Percentiles rank a stretch among this genome's conserved stretches.
phyloP scores from a whole-genome alignment of 1,284 basidiomycete species.

The Volvariella surrecta region DNA sequence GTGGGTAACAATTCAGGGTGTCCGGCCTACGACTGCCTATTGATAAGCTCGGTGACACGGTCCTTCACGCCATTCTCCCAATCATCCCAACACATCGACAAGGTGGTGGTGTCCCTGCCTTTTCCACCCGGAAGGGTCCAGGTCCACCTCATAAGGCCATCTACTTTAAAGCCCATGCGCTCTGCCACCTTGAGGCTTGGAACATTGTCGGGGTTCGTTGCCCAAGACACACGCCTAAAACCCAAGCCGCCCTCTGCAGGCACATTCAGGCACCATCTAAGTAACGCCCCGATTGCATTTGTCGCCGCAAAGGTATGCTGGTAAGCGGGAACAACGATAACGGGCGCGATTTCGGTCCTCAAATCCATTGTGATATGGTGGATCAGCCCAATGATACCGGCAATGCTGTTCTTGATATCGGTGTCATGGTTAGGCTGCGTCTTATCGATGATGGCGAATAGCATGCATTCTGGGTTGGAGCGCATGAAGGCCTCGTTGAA shows the following conservation, averaged over 20 bases:
- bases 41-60: constrained; percentile 21
- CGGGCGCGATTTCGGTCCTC: constrained; percentile 31
- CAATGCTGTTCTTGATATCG: constrained; percentile 18
- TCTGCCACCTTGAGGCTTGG: constrained; percentile 41
- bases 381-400: constrained; percentile 32
- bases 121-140: constrained; percentile 27
- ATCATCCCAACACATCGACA: constrained; percentile 40
- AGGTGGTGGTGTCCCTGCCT: constrained; percentile 30
- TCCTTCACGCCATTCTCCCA: constrained; percentile 31
- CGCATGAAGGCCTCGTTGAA: constrained; percentile 7
- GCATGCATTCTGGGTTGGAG: constrained; percentile 11
- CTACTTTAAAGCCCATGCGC: constrained; percentile 50
- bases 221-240: constrained; percentile 55
- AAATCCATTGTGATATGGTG: constrained; percentile 22
- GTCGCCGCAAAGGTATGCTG: constrained; percentile 40
- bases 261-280: constrained; percentile 44
- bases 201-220: constrained; percentile 37
- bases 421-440: constrained; percentile 17
- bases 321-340: constrained; percentile 33
- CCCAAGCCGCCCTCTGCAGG: constrained; percentile 46
- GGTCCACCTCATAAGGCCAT: constrained; percentile 46
- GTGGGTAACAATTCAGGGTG: neutral
- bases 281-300: constrained; percentile 35
- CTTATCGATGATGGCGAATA: constrained; percentile 34
- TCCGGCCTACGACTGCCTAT: constrained; percentile 8